These are phyloP conservation scores for Chlorella variabilis DNA, from an alignment of 163 green algal species.

Conservation along the genomic window DNA sequence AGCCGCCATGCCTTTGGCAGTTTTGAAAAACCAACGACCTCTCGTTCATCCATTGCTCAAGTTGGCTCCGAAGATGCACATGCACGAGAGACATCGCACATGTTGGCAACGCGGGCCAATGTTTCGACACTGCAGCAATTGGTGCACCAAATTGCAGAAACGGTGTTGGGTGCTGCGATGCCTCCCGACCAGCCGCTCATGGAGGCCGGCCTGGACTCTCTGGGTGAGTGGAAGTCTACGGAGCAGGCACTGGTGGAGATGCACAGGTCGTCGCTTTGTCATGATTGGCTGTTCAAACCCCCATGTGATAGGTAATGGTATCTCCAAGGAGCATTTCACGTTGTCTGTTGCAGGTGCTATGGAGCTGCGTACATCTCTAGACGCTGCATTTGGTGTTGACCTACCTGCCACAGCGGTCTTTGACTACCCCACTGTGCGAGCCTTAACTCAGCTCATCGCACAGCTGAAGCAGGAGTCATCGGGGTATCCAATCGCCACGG, in stretches of 20 bases:
- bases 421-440: slow-evolving; percentile 58
- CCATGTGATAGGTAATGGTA: no score
- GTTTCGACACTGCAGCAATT: neutral
- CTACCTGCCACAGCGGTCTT: slow-evolving; percentile 66
- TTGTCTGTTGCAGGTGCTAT: slow-evolving; percentile 32
- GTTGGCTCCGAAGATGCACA: neutral
- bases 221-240: slow-evolving; percentile 47
- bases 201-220: slow-evolving; percentile 78
- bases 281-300: no score
- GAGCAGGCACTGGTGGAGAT: neutral
- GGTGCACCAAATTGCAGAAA: neutral
- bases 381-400: slow-evolving; percentile 41
- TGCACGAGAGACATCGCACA: neutral
- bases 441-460: neutral
- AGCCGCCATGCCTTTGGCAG: no score
- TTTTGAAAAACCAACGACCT: no score
- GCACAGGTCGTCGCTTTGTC: no score
- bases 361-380: slow-evolving; percentile 59
- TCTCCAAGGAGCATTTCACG: no score
- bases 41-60: no score
- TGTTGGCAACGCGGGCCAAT: neutral
- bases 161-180: slow-evolving; percentile 9
- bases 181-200: slow-evolving; percentile 65
- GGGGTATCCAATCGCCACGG: no score
- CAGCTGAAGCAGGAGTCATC: no score